These are phyloP conservation scores for Eragrostis nindensis DNA, from an alignment of 176 grass and related monocot species.

Conservation along the genomic window DNA sequence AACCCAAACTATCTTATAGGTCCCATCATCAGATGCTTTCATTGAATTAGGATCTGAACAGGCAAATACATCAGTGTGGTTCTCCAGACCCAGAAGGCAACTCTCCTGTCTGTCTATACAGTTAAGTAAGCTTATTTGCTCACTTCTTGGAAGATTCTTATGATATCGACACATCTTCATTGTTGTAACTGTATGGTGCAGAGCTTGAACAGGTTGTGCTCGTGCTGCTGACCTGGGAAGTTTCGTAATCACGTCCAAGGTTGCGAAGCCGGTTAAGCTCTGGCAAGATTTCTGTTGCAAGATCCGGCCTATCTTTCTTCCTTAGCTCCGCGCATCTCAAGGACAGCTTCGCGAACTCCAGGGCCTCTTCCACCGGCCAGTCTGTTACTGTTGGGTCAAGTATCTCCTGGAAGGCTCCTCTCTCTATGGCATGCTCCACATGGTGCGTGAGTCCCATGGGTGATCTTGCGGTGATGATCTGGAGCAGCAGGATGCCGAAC, in stretches of 20 bases:
- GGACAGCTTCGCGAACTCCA: constrained; percentile 61
- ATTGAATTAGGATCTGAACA: constrained; percentile 25
- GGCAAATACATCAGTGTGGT: constrained; percentile 19
- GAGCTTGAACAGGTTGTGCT: constrained; percentile 52
- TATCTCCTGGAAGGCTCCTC: constrained; percentile 64
- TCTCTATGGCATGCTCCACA: constrained; percentile 68
- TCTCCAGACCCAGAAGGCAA: constrained; percentile 22
- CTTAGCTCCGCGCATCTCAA: constrained; percentile 72
- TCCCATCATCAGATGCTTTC: constrained; percentile 38
- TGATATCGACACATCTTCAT: constrained; percentile 28
- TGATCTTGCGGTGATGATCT: constrained; percentile 81
- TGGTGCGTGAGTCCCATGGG: constrained; percentile 86
- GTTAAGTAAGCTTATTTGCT: constrained; percentile 23
- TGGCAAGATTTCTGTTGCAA: constrained; percentile 68
- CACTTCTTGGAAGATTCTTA: no score
- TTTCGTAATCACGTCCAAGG: constrained; percentile 58
- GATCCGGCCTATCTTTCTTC: constrained; percentile 79
- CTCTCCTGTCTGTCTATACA: constrained; percentile 18
- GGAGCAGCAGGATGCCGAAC: constrained; percentile 76
- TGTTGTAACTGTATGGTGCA: constrained; percentile 36
- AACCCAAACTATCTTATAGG: constrained; percentile 36
- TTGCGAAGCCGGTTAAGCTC: constrained; percentile 67
- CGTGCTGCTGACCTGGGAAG: constrained; percentile 30
- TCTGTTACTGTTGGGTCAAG: constrained; percentile 67
- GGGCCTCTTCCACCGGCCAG: constrained; percentile 77